Evolutionary conservation across 306 rosid species (phyloP), one percentile per base, ranked within the genome.

Genomic region (Cajanus cajan): DNA sequence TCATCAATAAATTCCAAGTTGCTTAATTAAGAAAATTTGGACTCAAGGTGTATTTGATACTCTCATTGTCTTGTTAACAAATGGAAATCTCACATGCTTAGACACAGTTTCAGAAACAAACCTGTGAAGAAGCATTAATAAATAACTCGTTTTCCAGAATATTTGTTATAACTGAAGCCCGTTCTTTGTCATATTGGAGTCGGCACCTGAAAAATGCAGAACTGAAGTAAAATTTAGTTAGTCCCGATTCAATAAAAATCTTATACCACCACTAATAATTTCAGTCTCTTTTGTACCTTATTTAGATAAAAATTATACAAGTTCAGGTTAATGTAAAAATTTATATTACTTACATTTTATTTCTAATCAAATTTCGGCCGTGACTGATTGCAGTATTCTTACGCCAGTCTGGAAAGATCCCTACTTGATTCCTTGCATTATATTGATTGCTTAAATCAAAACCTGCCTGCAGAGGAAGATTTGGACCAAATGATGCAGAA

Each of bases 51-150:
- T 8, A 57, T 21, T 52, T 71, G 41, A 54, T 24, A 40, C 45
- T 54, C 37, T 12, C 22, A 50, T 33, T 61, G 33, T 6, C 57
- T 50, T 13, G 14, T 54, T n/a, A 11, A 67, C 8, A 59, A 36
- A 28, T 28, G 7, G n/a, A 54, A 71, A n/a, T 3, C 33, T 6
- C 48, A 40, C 47, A 64, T n/a, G 12, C 16, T 34, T 15, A 58
- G 33, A 41, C 34, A 55, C 15, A 73, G 33, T 18, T 64, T 12
- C 36, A 59, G 22, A 58, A 36, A 78, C 82, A 76, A 28, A 89
- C 93, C 89, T 81, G 43, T n/a, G 89, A 83, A 83, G 81, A 12
- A 76, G 91, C 85, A 21, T 7, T 61, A 4, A 8, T 7, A 76
- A 83, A 84, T 19, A 83, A 78, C 31, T n/a, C 7, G 45, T 44